Evolutionary conservation across 2,329 filamentous ascomycete species (phyloP).

Genomic region (Sclerotinia trifoliorum): DNA sequence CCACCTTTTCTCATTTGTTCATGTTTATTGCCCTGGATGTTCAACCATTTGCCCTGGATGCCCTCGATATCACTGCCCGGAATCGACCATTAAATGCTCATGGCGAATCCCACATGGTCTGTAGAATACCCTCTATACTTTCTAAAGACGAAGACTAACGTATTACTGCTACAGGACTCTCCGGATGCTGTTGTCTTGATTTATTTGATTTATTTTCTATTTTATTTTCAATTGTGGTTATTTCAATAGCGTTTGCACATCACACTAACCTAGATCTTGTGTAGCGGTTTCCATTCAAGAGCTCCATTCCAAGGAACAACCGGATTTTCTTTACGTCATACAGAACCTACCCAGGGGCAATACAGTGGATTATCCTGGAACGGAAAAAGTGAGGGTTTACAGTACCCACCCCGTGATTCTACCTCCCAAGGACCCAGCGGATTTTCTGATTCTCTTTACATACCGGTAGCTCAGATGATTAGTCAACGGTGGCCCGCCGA

Average conservation of each 20-base stretch:
- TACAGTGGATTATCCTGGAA: slow-evolving; percentile 39
- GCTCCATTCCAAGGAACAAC: slow-evolving; percentile 33
- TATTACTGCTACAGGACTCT: slow-evolving; percentile 25
- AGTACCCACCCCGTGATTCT: slow-evolving; percentile 39
- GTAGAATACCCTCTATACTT: slow-evolving; percentile 23
- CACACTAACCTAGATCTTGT: slow-evolving; percentile 39
- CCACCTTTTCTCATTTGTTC: slow-evolving; percentile 18
- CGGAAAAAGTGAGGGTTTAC: slow-evolving; percentile 37
- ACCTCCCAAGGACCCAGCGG: slow-evolving; percentile 34
- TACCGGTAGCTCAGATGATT: slow-evolving; percentile 31
- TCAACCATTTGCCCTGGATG: background rate
- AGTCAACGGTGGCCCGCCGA: slow-evolving; percentile 35
- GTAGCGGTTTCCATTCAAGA: slow-evolving; percentile 36
- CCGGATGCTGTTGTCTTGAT: slow-evolving; percentile 29
- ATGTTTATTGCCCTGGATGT: slow-evolving; percentile 15
- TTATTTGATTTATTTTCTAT: slow-evolving; percentile 14
- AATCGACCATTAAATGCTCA: background rate
- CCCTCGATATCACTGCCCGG: background rate
- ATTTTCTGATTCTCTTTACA: slow-evolving; percentile 35
- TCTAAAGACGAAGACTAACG: slow-evolving; percentile 28
- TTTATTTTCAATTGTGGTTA: slow-evolving; percentile 24
- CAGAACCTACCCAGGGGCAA: slow-evolving; percentile 39
- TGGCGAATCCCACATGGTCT: slow-evolving; percentile 28
- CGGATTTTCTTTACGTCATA: slow-evolving; percentile 39
- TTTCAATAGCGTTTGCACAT: slow-evolving; percentile 36